Percentiles rank a stretch among this genome's conserved stretches.
These are phyloP conservation scores for Aspergillus asperescens DNA, from an alignment of 495 filamentous ascomycete genomes.

Conservation along the genomic window DNA sequence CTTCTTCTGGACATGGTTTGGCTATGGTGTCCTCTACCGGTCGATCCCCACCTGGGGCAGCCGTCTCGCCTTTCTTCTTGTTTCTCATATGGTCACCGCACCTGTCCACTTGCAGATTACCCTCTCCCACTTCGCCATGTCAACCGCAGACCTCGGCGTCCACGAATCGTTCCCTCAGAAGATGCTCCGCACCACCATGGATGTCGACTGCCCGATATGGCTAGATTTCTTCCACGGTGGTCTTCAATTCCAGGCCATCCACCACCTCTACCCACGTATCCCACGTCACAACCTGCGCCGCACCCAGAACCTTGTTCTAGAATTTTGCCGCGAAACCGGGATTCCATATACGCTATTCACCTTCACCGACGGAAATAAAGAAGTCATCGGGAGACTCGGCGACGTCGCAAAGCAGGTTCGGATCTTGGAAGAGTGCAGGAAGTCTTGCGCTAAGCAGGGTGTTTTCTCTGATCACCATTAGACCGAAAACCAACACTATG, in stretches of 20 bases:
- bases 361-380: constrained; percentile 86
- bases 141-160: constrained; percentile 80
- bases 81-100: constrained; percentile 82
- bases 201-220: constrained; percentile 93
- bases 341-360: constrained; percentile 94
- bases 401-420: constrained; percentile 85
- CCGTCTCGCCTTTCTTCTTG: constrained; percentile 69
- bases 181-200: constrained; percentile 98
- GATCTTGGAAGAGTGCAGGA: constrained; percentile 83
- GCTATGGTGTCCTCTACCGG: constrained; percentile 76
- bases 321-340: constrained; percentile 85
- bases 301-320: constrained; percentile 75
- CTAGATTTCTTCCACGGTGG: constrained; percentile 96
- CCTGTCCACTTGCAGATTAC: constrained; percentile 95
- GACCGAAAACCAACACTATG: no score
- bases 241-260: constrained; percentile 93
- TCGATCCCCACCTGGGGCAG: constrained; percentile 64
- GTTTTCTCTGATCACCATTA: constrained; percentile 35
- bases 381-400: constrained; percentile 75
- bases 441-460: constrained; percentile 44
- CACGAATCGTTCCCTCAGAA: constrained; percentile 91
- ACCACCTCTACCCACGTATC: constrained; percentile 92
- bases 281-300: constrained; percentile 86
- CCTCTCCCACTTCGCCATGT: constrained; percentile 95
- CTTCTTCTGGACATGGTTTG: constrained; percentile 95